A percentile compares a stretch with the other conserved stretches of the same genome.
Conservation (phyloP, 73 alveolate genomes). For the Paramecium tetraurelia region DNA sequence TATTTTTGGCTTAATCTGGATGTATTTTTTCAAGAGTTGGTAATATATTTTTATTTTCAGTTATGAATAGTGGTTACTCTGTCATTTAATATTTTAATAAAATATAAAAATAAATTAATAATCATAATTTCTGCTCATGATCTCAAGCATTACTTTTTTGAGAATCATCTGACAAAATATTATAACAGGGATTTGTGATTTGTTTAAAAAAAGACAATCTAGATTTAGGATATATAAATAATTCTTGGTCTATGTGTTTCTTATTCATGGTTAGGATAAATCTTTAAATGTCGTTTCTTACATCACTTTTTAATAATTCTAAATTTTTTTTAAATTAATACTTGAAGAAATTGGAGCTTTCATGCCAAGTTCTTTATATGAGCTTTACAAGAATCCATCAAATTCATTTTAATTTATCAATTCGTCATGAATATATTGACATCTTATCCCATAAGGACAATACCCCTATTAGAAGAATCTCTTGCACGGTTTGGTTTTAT, state of each 20-base stretch:
- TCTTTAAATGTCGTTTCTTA: background rate
- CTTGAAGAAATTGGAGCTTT: slow-evolving; percentile 6
- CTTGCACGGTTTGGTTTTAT: slow-evolving; percentile 91
- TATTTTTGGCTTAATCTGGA: background rate
- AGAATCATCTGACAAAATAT: slow-evolving; percentile 2
- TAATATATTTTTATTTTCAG: background rate
- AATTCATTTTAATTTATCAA: slow-evolving; percentile 1
- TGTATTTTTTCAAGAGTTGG: background rate
- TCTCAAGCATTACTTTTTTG: background rate
- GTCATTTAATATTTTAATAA: background rate
- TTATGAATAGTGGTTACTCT: background rate
- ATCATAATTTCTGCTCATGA: background rate
- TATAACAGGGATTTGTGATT: background rate
- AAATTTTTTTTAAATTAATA: background rate
- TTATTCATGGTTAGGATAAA: background rate
- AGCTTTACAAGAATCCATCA: background rate
- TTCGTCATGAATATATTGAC: slow-evolving; percentile 87
- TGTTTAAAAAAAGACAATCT: background rate
- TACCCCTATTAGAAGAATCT: slow-evolving; percentile 82
- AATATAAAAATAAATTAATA: background rate
- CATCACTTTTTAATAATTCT: background rate
- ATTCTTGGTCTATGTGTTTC: background rate
- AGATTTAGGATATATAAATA: background rate
- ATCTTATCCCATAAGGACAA: slow-evolving; percentile 94
- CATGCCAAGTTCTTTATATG: background rate